Evolutionary conservation across 345 rosid genomes (phyloP).

Genomic region (Eucalyptus sideroxylon): DNA sequence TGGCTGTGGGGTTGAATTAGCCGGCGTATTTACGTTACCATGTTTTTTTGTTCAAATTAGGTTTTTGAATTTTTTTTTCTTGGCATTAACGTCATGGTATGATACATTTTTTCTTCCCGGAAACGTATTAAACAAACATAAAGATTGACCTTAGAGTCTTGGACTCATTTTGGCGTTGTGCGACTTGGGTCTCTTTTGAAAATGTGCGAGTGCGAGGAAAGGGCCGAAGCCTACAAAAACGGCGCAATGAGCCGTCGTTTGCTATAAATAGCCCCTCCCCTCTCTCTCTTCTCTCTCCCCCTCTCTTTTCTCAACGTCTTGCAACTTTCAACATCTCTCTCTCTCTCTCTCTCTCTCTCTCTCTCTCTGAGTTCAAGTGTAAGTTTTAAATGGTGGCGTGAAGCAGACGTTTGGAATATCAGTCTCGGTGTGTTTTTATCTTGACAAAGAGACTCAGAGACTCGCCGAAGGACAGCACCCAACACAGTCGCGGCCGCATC

Average conservation of each 20-base stretch:
- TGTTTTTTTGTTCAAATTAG: neutral
- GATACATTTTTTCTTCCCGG: neutral
- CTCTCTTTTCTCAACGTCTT: neutral
- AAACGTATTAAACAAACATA: neutral
- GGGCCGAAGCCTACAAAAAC: constrained; percentile 13
- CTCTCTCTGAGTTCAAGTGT: neutral
- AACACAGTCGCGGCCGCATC: neutral
- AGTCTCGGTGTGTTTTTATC: neutral
- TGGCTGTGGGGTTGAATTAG: neutral
- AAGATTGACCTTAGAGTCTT: neutral
- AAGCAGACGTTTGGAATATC: constrained; percentile 40
- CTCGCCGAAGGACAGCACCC: neutral
- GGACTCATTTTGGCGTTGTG: neutral
- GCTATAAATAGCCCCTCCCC: constrained; percentile 6
- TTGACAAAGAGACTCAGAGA: neutral
- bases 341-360: neutral
- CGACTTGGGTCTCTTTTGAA: neutral
- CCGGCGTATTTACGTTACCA: neutral
- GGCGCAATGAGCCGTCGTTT: constrained; percentile 34
- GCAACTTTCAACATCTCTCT: neutral
- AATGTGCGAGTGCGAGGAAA: neutral
- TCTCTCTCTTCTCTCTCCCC: neutral
- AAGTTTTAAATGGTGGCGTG: constrained; percentile 46
- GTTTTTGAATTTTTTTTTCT: neutral
- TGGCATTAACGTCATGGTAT: neutral